Evolutionary conservation across 495 filamentous ascomycete species (phyloP), one percentile per base, ranked within the genome.

Genomic region (Neurospora sp.): DNA sequence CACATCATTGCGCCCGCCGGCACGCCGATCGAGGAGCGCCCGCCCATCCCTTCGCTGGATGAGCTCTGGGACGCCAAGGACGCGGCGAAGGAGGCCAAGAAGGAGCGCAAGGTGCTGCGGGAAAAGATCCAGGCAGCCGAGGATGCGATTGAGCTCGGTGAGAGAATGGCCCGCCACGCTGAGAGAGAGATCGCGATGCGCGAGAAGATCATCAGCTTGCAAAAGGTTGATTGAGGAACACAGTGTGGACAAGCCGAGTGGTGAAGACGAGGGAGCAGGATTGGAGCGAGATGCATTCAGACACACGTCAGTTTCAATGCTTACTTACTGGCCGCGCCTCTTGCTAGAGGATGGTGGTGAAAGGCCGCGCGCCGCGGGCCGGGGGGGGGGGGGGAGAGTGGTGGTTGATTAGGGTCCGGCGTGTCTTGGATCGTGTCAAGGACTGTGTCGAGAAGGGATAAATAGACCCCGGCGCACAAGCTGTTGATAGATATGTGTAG

Each of bases 1-100:
- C 80, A 86, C 70, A 94, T 96, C 76, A 84, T 96, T 73, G 89
- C 91, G 65, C 53, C 93, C 90, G 92, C 91, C 73, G 92, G 89
- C 8, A 77, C 82, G 10, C 86, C 87, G 3, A 86, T 93, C 74
- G 82, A 87, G 35, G 85, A 86, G 22, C 86, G 93, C 10, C 88
- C 90, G 39, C 82, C 90, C 18, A 82, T 96, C 1, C 84, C 90
- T 74, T 88, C 86, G 2, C 77, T 86, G n/a, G 87, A 88, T 74
- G 88, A 94, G 81, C 84, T 87, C 16, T 78, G 89, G 70, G 85
- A 79, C 20, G 80, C 83, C 75, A 81, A 83, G 8, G 82, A 82
- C 39, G 79, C 79, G 38, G 83, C 87, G 81, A 84, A 83, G 77
- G 78, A 78, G 9, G 82, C 78, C 1, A 90, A 90, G 79, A 81